Base-by-base conservation (phyloP, 2,329 filamentous ascomycete genomes). In the Apiospora marii region DNA sequence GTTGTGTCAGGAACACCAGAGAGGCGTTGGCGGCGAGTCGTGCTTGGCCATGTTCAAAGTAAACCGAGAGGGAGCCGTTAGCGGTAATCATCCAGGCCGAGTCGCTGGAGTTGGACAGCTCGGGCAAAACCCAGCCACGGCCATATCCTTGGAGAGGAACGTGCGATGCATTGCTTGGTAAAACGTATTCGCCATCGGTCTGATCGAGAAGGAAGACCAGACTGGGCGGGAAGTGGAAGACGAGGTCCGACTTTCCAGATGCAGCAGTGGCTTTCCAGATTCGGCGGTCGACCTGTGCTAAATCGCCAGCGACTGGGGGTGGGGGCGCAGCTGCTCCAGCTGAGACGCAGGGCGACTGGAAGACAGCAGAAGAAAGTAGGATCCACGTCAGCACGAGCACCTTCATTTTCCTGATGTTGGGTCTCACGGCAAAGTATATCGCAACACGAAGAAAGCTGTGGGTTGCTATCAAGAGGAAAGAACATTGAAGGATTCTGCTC, bases 71-170 rank as follows among this genome's bases (percentile, higher is more conserved):
- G 16, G 44, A 49, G 19, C 43, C 67, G 37, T 49, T 49, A 19
- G 44, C 43, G 27, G 44, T 49, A 7, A 69, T 37, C 43, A 48
- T 49, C 67, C 67, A 69, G 22, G 67, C 44, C 27, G 67, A 34
- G 10, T 69, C 67, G 44, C 67, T 69, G 67, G 67, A 24, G n/a
- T 69, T 69, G 22, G 67, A 49, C 44, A 49, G 27, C 19, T 49
- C 48, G 44, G 67, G 67, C 44, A 69, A 37, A 22, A 46, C 4
- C 67, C 67, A 69, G 27, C 44, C 67, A 14, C 67, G 67, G 46
- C 67, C 67, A 27, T 48, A 16, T 14, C 67, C 67, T 49, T 69
- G 22, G 16, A 69, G 27, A 37, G 44, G 67, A 37, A 44, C 44
- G 27, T 37, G 67, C 16, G 67, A 69, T 30, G 43, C 67, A 37